Base-by-base conservation (phyloP, 2,329 filamentous ascomycete species). In the Pezicula carpinea region DNA sequence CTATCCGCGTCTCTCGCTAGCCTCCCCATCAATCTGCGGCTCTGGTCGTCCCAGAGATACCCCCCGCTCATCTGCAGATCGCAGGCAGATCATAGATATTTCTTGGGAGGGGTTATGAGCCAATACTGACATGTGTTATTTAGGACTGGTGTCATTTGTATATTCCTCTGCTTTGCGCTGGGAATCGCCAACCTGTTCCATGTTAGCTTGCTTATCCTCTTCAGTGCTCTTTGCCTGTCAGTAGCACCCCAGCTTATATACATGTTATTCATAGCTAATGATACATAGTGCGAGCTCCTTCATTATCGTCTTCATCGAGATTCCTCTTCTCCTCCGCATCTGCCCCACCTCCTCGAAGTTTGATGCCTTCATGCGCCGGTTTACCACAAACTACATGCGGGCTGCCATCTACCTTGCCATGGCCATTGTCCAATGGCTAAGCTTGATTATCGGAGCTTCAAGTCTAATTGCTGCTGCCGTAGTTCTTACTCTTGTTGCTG, bases 381-480 rank as follows among this genome's bases (percentile, higher is more conserved):
- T 99, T 74, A 89, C 89, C 54, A 95, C 91, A 50, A 97, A 96
- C 75, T 97, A 91, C 74, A 95, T 93, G 84, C 90, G 93, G 69
- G 92, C 92, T 17, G 86, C 75, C 48, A 85, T 95, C 64, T 99
- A 99, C 70, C 70, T 72, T 48, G 71, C 80, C 65, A 92, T 97
- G 87, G 87, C 82, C 59, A 64, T 85, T 43, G 68, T 95, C 39
- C 90, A 96, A 69, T 97, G 88, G 80, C 72, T 95, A 49, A 95
- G 89, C 66, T 72, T 91, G 53, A 75, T 87, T 51, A 62, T 72
- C 18, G 65, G 69, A 39, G 66, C 78, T 8, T 88, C 84, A 43
- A 89, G 83, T 63, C 72, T 99, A 67, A 87, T 99, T 56, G 93
- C 88, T 1, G 88, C 89, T 5, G 93, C 88, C 8, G 77, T 97